These are phyloP conservation scores for Ophiocordyceps sinensis DNA, from an alignment of 2,329 filamentous ascomycete genomes.

Conservation along the genomic window DNA sequence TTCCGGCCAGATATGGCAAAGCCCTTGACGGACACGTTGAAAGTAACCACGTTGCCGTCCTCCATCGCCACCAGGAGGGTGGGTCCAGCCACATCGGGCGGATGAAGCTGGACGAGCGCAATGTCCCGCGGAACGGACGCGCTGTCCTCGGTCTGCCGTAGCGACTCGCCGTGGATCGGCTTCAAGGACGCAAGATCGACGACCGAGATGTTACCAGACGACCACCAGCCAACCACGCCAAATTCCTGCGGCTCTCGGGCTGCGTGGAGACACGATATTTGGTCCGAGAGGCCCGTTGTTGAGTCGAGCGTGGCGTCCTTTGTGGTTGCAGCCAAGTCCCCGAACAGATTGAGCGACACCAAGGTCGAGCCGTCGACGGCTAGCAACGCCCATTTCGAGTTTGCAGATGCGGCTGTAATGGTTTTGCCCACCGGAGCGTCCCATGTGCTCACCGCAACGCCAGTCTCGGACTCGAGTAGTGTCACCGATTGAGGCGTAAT, in stretches of 20 bases:
- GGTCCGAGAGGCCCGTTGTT: constrained; percentile 31
- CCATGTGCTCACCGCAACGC: constrained; percentile 46
- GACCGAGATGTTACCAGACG: constrained; percentile 64
- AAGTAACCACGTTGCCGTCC: constrained; percentile 81
- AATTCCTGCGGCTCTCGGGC: constrained; percentile 47
- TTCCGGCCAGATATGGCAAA: constrained; percentile 58
- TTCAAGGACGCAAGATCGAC: constrained; percentile 53
- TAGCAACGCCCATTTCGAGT: constrained; percentile 53
- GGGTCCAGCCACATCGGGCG: constrained; percentile 38
- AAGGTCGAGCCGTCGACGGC: constrained; percentile 63
- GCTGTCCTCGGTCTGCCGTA: constrained; percentile 47
- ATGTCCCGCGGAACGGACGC: constrained; percentile 74
- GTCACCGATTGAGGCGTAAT: constrained; percentile 52
- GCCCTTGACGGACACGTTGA: constrained; percentile 49
- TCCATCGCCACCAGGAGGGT: constrained; percentile 84
- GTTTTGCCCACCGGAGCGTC: constrained; percentile 27
- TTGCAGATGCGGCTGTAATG: constrained; percentile 70
- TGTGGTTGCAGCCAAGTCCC: constrained; percentile 41
- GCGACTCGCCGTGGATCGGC: constrained; percentile 47
- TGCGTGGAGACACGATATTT: constrained; percentile 75
- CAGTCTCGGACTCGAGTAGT: constrained; percentile 46
- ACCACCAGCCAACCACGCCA: constrained; percentile 79
- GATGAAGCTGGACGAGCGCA: constrained; percentile 64
- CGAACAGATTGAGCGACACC: constrained; percentile 49
- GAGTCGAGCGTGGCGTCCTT: constrained; percentile 44